Evolutionary conservation across 805 yeast species (phyloP).

Genomic region (Pichia eremophila): DNA sequence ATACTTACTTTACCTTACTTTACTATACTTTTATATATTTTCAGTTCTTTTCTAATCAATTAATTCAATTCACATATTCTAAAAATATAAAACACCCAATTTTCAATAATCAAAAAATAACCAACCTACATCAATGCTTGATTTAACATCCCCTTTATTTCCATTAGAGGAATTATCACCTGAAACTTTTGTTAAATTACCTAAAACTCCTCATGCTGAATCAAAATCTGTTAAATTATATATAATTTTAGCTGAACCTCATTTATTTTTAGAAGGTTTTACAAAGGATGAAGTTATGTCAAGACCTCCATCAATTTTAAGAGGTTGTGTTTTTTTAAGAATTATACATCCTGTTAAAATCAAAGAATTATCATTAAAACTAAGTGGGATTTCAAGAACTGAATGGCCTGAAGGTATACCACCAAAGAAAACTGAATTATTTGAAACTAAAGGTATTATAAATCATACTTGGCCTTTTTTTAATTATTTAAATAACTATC

Average conservation of each 20-base stretch:
- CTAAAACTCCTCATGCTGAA: conserved; percentile 47
- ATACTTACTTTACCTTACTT: too few relatives aligned
- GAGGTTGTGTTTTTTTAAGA: conserved; percentile 70
- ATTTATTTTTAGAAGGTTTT: conserved; percentile 75
- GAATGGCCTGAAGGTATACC: conserved; percentile 99
- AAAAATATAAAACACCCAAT: too few relatives aligned
- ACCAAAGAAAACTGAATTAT: conserved; percentile 61
- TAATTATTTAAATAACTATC: conserved; percentile 27
- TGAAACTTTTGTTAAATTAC: conserved; percentile 39
- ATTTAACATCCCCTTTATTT: conserved; percentile 33
- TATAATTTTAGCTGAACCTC: conserved; percentile 70
- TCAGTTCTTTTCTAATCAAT: too few relatives aligned
- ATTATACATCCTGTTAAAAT: conserved; percentile 65
- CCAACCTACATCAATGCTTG: neutral
- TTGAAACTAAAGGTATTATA: conserved; percentile 57
- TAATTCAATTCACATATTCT: too few relatives aligned
- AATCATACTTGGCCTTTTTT: conserved; percentile 91
- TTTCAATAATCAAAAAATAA: too few relatives aligned
- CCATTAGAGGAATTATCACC: conserved; percentile 32
- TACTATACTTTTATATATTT: too few relatives aligned
- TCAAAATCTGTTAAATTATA: conserved; percentile 62
- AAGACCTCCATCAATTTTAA: conserved; percentile 66
- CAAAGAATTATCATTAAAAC: conserved; percentile 49
- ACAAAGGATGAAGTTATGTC: conserved; percentile 51
- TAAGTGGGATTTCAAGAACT: conserved; percentile 65